Base-by-base conservation (phyloP, 169 alveolate genomes). In the Eimeria necatrix region DNA sequence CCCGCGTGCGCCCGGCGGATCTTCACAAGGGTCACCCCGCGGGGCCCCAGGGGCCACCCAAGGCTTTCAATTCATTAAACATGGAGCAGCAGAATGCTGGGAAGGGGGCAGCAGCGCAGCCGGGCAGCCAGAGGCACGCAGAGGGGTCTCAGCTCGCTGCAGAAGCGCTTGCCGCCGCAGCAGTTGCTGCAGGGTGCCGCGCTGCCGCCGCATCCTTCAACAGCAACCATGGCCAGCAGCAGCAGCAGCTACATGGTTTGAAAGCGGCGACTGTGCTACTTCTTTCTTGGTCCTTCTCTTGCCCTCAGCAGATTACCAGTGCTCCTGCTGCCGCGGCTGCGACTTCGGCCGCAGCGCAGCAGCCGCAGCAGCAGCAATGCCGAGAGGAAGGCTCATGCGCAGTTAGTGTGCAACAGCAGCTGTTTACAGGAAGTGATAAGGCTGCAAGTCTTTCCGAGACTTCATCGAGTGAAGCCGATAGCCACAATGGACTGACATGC, bases 111-210 rank as follows among this genome's bases (percentile, higher is more conserved):
- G 83, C 52, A 22, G 48, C 52, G 51, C 16, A 26, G 46, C 16
- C 52, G 46, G 83, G 49, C 53, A 53, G 61, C n/a, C 49, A 76
- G 87, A 26, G 46, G 22, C 87, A 7, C 87, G 61, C 61, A 32
- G 61, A 60, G 49, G 49, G 59, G n/a, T 46, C 59, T 46, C 24
- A 14, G 14, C 6, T 76, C 46, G 87, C 87, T 46, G 87, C 87
- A 32, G 64, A 76, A 60, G 87, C 87, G 14, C 87, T 76, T 41
- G 87, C 87, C 0, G 59, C 87, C 46, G 87, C 87, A 32, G 78
- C 78, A 14, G 78, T 68, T n/a, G 78, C 32, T 7, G 32, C 41
- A 14, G 78, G 78, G n/a, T 68, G 78, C 32, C 78, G 12, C 78
- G 12, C n/a, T 68, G 78, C 78, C 5, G n/a, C 78, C 32, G 32